These are phyloP conservation scores for Fusarium denticulatum DNA, from an alignment of 2,329 filamentous ascomycete genomes.

Conservation along the genomic window DNA sequence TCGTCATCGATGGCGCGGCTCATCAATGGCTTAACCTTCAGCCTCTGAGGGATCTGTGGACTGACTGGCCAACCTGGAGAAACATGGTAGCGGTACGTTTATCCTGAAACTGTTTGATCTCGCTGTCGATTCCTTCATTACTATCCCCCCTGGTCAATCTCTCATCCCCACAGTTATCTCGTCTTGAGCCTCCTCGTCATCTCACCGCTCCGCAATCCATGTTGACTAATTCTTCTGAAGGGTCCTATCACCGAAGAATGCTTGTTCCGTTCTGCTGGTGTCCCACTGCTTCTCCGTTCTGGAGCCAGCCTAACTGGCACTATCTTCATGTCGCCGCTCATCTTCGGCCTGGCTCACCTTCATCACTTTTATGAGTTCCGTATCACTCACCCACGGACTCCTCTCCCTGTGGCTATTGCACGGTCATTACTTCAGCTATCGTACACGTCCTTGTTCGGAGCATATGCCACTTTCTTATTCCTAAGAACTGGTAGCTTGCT, in stretches of 20 bases:
- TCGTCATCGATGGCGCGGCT: slow-evolving; percentile 78
- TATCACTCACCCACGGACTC: slow-evolving; percentile 78
- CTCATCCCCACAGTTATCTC: slow-evolving; percentile 32
- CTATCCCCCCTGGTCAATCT: slow-evolving; percentile 18
- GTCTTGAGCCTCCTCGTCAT: slow-evolving; percentile 26
- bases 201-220: slow-evolving; percentile 36
- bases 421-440: slow-evolving; percentile 84
- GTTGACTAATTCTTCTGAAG: slow-evolving; percentile 51
- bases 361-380: slow-evolving; percentile 98
- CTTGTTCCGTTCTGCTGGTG: slow-evolving; percentile 87
- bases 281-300: slow-evolving; percentile 83
- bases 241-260: slow-evolving; percentile 93
- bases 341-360: slow-evolving; percentile 92
- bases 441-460: slow-evolving; percentile 93
- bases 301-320: slow-evolving; percentile 66
- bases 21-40: slow-evolving; percentile 67
- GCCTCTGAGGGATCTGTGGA: slow-evolving; percentile 68
- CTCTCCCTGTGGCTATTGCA: slow-evolving; percentile 69
- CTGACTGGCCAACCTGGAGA: slow-evolving; percentile 83
- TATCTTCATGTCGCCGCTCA: slow-evolving; percentile 83
- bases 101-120: slow-evolving; percentile 10
- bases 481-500: slow-evolving; percentile 84
- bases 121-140: slow-evolving; percentile 23
- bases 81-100: slow-evolving; percentile 82
- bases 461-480: slow-evolving; percentile 90